Percentiles rank a stretch among this genome's conserved stretches.
phyloP scores from a whole-genome alignment of 2,329 filamentous ascomycete species.

The Aquanectria penicillioides region DNA sequence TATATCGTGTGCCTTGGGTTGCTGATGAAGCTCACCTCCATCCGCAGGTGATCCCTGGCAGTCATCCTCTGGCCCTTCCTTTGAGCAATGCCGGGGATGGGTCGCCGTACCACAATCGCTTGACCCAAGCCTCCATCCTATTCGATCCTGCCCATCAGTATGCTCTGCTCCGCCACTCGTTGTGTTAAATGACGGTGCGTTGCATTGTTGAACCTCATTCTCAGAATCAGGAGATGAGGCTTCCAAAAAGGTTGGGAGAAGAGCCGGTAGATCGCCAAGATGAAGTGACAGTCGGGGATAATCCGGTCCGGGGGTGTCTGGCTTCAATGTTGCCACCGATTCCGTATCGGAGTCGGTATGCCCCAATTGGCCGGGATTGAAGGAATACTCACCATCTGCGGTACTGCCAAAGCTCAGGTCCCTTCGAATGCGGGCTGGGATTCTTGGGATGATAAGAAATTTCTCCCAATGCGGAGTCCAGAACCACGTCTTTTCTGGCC shows the following conservation, averaged over 20 bases:
- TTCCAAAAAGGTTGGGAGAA: slow-evolving; percentile 41
- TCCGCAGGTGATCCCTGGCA: too few relatives aligned
- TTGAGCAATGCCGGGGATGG: too few relatives aligned
- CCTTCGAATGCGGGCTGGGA: slow-evolving; percentile 43
- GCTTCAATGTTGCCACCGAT: slow-evolving; percentile 30
- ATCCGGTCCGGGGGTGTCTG: slow-evolving; percentile 6
- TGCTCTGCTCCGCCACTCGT: background rate
- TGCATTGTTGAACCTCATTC: too few relatives aligned
- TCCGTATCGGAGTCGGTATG: slow-evolving; percentile 32
- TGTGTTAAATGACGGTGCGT: background rate
- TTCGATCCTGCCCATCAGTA: too few relatives aligned
- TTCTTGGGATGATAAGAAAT: slow-evolving; percentile 49
- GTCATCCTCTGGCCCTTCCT: too few relatives aligned
- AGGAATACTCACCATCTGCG: background rate
- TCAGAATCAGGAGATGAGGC: slow-evolving; percentile 14
- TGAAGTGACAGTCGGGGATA: slow-evolving; percentile 47
- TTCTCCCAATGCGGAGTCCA: slow-evolving; percentile 50
- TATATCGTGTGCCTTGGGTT: too few relatives aligned
- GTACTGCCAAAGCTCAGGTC: background rate
- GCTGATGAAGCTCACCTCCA: too few relatives aligned
- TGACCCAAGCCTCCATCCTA: too few relatives aligned
- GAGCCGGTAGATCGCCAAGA: slow-evolving; percentile 37
- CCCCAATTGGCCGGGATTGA: background rate
- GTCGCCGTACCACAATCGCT: too few relatives aligned
- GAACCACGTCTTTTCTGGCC: slow-evolving; percentile 43